Percentiles rank a stretch among this genome's conserved stretches.
These are phyloP conservation scores for Corallochytrium limacisporum DNA, from an alignment of 78 protist genomes.

Conservation along the genomic window DNA sequence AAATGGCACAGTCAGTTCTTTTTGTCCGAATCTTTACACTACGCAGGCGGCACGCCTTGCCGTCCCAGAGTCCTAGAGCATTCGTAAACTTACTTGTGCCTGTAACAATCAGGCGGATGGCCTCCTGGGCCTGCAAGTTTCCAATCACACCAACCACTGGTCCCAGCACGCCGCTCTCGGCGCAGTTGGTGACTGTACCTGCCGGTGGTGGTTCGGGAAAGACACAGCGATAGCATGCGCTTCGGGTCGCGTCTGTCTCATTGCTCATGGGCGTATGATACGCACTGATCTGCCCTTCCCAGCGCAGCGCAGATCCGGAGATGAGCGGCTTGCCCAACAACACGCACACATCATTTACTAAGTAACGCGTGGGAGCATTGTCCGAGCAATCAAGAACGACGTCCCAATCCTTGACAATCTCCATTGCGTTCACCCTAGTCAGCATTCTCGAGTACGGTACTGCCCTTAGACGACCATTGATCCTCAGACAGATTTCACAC, in stretches of 20 bases:
- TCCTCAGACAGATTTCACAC: not conserved
- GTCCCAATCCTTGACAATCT: not conserved
- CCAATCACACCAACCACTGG: conserved; percentile 5
- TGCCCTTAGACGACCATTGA: not conserved
- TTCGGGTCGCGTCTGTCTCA: not conserved
- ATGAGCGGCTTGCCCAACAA: conserved; percentile 52
- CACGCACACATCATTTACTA: conserved; percentile 52
- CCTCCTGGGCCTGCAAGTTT: too few species aligned
- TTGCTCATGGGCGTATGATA: not conserved
- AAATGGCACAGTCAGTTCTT: too few species aligned
- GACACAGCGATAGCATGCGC: conserved; percentile 79
- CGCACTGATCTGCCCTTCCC: conserved; percentile 69
- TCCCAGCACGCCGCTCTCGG: conserved; percentile 70
- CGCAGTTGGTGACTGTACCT: conserved; percentile 51
- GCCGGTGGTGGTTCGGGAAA: conserved; percentile 73
- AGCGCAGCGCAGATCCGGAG: conserved; percentile 53
- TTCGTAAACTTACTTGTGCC: too few species aligned
- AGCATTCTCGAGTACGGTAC: too few species aligned
- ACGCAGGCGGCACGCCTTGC: too few species aligned
- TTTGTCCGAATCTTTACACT: too few species aligned
- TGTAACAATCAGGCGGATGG: too few species aligned
- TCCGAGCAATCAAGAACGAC: conserved; percentile 24
- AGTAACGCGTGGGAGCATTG: conserved; percentile 52
- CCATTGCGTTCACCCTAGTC: not conserved
- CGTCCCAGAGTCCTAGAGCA: too few species aligned